These are phyloP conservation scores for Hypoxylon rickii DNA, from an alignment of 495 filamentous ascomycete species.

Conservation along the genomic window DNA sequence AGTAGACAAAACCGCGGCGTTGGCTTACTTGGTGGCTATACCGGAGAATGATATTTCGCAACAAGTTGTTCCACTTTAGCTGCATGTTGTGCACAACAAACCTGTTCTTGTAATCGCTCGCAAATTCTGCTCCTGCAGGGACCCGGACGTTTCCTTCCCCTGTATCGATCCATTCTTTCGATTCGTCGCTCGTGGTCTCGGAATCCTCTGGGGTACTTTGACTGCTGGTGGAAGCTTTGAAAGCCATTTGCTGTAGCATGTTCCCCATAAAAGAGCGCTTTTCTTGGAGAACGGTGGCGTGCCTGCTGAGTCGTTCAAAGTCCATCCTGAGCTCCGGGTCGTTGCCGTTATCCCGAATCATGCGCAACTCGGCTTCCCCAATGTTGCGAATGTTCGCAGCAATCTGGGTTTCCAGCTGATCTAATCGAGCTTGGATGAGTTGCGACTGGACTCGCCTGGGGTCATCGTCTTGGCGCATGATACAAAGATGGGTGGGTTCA, in stretches of 20 bases:
- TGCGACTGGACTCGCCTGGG: slow-evolving; percentile 87
- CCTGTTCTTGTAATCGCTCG: slow-evolving; percentile 94
- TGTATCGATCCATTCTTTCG: slow-evolving; percentile 37
- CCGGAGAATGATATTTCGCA: slow-evolving; percentile 93
- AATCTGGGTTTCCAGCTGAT: slow-evolving; percentile 77
- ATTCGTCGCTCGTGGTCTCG: slow-evolving; percentile 15
- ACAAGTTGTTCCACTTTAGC: slow-evolving; percentile 95
- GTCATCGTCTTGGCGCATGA: slow-evolving; percentile 93
- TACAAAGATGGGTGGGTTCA: slow-evolving; percentile 89
- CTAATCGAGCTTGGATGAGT: slow-evolving; percentile 78
- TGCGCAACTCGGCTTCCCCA: slow-evolving; percentile 66
- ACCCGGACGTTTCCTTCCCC: slow-evolving; percentile 49
- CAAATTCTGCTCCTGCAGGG: slow-evolving; percentile 66
- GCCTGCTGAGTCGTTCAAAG: slow-evolving; percentile 69
- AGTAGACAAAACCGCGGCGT: slow-evolving; percentile 94
- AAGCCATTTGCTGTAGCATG: slow-evolving; percentile 68
- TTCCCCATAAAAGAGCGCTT: slow-evolving; percentile 78
- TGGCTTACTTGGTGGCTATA: slow-evolving; percentile 98
- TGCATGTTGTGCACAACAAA: slow-evolving; percentile 98
- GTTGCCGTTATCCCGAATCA: slow-evolving; percentile 58
- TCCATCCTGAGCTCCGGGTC: slow-evolving; percentile 60
- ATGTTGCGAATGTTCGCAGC: slow-evolving; percentile 67
- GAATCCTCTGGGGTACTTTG: slow-evolving; percentile 14
- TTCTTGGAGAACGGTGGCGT: slow-evolving; percentile 68
- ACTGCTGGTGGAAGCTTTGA: slow-evolving; percentile 28